These are phyloP conservation scores for Fusarium oligoseptatum DNA, from an alignment of 2,329 filamentous ascomycete species.

Conservation along the genomic window DNA sequence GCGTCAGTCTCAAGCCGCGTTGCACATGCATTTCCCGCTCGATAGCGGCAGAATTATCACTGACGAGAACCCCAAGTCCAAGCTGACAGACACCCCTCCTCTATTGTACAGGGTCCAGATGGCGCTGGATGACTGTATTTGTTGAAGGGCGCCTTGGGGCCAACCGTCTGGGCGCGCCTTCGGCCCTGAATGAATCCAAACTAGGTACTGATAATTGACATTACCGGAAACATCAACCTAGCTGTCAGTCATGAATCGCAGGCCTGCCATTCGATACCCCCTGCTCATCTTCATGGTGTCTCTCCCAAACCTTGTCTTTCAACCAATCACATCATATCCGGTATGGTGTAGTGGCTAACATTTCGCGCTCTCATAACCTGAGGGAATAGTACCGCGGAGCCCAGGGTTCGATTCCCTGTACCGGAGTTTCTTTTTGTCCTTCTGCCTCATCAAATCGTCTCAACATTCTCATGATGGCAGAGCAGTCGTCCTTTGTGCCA, in stretches of 20 bases:
- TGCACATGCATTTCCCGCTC: background rate
- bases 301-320: fast-evolving
- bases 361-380: slow-evolving; percentile 49
- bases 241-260: too few species aligned
- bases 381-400: background rate
- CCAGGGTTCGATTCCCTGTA: slow-evolving; percentile 9
- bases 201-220: background rate
- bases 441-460: background rate
- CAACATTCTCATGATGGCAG: background rate
- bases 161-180: background rate
- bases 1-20: background rate
- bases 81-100: background rate
- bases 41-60: background rate
- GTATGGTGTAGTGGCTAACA: slow-evolving; percentile 54
- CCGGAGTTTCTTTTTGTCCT: background rate
- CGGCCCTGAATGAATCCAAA: background rate
- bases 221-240: background rate
- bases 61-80: background rate
- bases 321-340: slow-evolving; percentile 37
- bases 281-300: background rate
- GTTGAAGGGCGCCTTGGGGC: background rate
- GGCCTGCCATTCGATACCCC: background rate
- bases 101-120: background rate
- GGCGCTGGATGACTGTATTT: background rate
- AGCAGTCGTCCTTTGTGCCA: background rate